Conservation (phyloP, 1,139 yeast genomes). For the Yamadazyma friedrichii region DNA sequence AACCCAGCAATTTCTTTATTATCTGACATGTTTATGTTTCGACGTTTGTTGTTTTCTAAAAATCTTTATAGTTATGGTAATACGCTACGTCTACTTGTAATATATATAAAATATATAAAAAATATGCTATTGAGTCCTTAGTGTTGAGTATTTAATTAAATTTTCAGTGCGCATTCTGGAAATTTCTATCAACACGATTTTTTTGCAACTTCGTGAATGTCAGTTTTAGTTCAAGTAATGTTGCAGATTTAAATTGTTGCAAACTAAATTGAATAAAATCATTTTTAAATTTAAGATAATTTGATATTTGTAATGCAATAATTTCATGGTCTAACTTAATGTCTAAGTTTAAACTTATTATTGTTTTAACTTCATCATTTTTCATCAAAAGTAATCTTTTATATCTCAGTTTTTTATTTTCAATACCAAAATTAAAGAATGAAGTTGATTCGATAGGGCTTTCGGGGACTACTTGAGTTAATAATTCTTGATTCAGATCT, state of each 20-base stretch:
- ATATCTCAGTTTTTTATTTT: conserved; percentile 35
- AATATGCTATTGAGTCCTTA: too few species aligned
- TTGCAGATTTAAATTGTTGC: conserved; percentile 23
- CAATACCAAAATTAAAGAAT: conserved; percentile 36
- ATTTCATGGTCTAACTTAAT: conserved; percentile 53
- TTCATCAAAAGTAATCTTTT: conserved; percentile 29
- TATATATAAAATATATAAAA: too few species aligned
- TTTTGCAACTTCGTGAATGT: conserved; percentile 2
- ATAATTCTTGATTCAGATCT: neutral
- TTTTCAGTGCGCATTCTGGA: conserved; percentile 2
- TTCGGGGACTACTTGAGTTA: conserved; percentile 8
- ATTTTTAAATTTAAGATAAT: conserved; percentile 51
- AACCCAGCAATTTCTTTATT: conserved; percentile 73
- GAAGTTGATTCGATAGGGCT: conserved; percentile 10
- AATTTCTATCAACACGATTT: conserved; percentile 2
- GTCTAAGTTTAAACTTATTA: conserved; percentile 33
- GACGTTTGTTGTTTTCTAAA: too few species aligned
- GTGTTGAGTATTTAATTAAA: neutral
- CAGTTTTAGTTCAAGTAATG: conserved; percentile 9
- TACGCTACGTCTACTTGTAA: neutral
- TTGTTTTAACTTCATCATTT: conserved; percentile 32
- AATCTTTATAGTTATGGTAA: too few species aligned
- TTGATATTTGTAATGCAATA: conserved; percentile 62
- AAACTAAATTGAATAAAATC: conserved; percentile 38
- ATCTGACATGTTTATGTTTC: conserved; percentile 16